Evolutionary conservation across 805 yeast species (phyloP), one percentile per base, ranked within the genome.

Genomic region (Yarrowia sp.): DNA sequence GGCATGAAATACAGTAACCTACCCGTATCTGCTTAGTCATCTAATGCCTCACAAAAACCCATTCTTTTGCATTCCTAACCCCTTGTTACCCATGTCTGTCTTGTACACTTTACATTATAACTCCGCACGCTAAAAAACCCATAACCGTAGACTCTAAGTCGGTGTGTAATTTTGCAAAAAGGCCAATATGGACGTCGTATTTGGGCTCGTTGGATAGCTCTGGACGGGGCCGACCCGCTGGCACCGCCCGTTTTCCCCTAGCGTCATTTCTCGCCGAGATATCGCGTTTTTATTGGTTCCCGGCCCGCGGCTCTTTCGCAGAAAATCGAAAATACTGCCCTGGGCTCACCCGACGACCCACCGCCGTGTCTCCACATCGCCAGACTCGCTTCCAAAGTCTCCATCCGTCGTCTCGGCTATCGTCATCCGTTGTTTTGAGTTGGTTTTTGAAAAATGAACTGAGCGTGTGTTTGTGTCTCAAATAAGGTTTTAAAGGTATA

Each of bases 361-460:
- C 32, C 32, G 32, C 32, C 32, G 32, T 42, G 32, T 42, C 35
- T 22, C 32, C 50, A 5, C 52, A 8, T 26, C 52, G 9, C 36
- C 36, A 26, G 36, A 26, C 32, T 49, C 55, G 50, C 55, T 32
- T 32, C 22, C 38, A 26, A 32, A 49, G 55, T 32, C 55, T 49
- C 55, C 55, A 49, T 49, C 55, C 55, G 40, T 26, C 50, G 50
- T 11, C 38, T 49, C 55, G 55, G 55, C 55, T 49, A 49, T 49
- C 55, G 40, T 49, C 40, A 15, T 49, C 40, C 40, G 40, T 8
- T 14, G 15, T 49, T 49, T 38, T 5, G 40, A 38, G 40, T 38
- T 38, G 40, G 3, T 5, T 11, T 38, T 38, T 5, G 40, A 38
- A 26, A 26, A 26, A 26, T 5, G 7, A 5, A 26, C 32, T 5